Evolutionary conservation across 2,329 filamentous ascomycete species (phyloP).

Genomic region (Zymoseptoria crescenta): DNA sequence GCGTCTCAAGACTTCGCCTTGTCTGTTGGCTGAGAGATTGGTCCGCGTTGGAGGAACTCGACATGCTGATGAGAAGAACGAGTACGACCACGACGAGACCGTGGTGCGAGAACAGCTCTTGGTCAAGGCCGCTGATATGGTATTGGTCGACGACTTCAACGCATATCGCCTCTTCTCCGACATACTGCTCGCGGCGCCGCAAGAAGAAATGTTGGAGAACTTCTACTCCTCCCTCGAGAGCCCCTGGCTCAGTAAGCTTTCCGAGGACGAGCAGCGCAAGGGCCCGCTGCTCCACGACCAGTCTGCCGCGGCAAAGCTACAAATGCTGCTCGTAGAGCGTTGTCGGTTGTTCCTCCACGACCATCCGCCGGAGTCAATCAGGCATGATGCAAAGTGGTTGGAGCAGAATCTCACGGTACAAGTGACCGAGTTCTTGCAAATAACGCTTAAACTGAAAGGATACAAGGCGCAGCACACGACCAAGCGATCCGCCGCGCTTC

Average conservation of each 20-base stretch:
- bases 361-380: constrained; percentile 68
- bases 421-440: constrained; percentile 67
- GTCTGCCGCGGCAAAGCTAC: constrained; percentile 58
- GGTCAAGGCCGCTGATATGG: constrained; percentile 61
- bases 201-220: constrained; percentile 76
- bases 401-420: constrained; percentile 75
- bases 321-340: constrained; percentile 77
- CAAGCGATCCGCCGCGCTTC: constrained; percentile 66
- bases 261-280: constrained; percentile 69
- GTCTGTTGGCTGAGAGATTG: constrained; percentile 78
- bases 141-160: constrained; percentile 80
- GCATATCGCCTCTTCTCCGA: constrained; percentile 85
- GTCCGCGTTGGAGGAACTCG: constrained; percentile 50
- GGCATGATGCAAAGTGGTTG: constrained; percentile 83
- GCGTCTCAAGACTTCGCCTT: constrained; percentile 66
- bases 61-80: constrained; percentile 32
- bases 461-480: constrained; percentile 62
- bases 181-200: constrained; percentile 73
- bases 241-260: constrained; percentile 63
- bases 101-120: constrained; percentile 70
- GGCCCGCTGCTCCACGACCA: constrained; percentile 61
- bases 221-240: constrained; percentile 81
- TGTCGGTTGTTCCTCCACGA: constrained; percentile 85
- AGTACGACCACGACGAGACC: constrained; percentile 40
- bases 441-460: constrained; percentile 67